Evolutionary conservation across 305 asterid species (phyloP), one percentile per base, ranked within the genome.

Genomic region (Andrographis paniculata): DNA sequence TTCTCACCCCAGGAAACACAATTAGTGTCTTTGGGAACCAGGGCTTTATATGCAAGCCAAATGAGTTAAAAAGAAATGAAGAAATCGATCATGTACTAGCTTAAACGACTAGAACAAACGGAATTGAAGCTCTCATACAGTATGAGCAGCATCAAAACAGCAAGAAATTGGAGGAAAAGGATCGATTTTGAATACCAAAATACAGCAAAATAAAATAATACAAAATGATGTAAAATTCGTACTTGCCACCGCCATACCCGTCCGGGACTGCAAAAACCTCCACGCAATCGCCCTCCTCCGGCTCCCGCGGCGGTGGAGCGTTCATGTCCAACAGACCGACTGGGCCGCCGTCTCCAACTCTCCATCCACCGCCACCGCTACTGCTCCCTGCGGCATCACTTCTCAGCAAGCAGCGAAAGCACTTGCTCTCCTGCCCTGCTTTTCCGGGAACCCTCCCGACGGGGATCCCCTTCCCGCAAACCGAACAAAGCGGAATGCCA

Each of bases 281-380:
- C n/a, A 54, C 52, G 31, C 56, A 46, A 30, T 41, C 70, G 38
- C 60, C 74, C 17, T 75, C 83, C 57, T 70, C 83, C 41, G 55
- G 66, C 62, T 78, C 87, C 16, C 59, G 65, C 2, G 83, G 83
- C 2, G 88, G 84, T 6, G 89, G 56, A 18, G 85, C 73, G 49
- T 74, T 76, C 52, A 80, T 80, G 31, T 73, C 78, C 24, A 76
- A 63, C 4, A 72, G 62, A 24, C 73, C 78, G 10, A 57, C 53
- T n/a, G 62, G 77, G n/a, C 56, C 67, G 14, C 56, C 55, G n/a
- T n/a, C n/a, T n/a, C n/a, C n/a, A n/a, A n/a, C n/a, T n/a, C n/a
- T n/a, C n/a, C n/a, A n/a, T 8, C 54, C 55, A 17, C 47, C 39
- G 53, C 41, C 46, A 0, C 51, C 63, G 17, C 62, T 57, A 8